A percentile compares a stretch with the other conserved stretches of the same genome.
Evolutionary conservation across 2,329 filamentous ascomycete genomes (phyloP).

Genomic region (Ramichloridium luteum): DNA sequence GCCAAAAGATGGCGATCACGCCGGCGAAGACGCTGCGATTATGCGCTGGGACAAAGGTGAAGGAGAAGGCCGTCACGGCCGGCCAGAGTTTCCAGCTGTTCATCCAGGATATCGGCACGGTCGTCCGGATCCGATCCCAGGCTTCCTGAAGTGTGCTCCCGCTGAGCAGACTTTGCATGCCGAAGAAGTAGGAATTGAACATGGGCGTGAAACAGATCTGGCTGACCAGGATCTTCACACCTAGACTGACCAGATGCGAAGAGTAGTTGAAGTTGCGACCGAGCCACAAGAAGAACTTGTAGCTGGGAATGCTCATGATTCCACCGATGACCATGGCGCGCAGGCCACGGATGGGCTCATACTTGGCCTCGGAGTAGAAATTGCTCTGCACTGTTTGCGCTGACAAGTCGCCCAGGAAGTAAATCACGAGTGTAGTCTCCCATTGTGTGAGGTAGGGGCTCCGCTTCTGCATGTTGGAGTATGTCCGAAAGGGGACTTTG

Average conservation of each 20-base stretch:
- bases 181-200: constrained; percentile 42
- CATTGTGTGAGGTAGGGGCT: constrained; percentile 73
- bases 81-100: constrained; percentile 87
- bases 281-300: constrained; percentile 74
- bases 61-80: constrained; percentile 71
- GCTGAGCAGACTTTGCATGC: constrained; percentile 36
- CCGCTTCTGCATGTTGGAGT: constrained; percentile 57
- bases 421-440: constrained; percentile 62
- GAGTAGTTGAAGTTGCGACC: constrained; percentile 73
- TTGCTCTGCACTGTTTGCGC: constrained; percentile 52
- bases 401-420: constrained; percentile 62
- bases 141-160: constrained; percentile 55
- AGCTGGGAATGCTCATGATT: constrained; percentile 61
- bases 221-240: constrained; percentile 67
- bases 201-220: constrained; percentile 67
- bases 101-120: constrained; percentile 61
- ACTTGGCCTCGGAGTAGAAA: constrained; percentile 30
- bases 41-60: constrained; percentile 68
- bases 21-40: constrained; percentile 69
- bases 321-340: constrained; percentile 65
- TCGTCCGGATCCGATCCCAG: constrained; percentile 57
- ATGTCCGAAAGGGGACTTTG: constrained; percentile 39
- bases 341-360: constrained; percentile 56
- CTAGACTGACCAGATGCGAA: constrained; percentile 57
- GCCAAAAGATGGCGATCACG: constrained; percentile 74